Evolutionary conservation across 306 rosid species (phyloP).

Genomic region (Gynostemma pentaphyllum): DNA sequence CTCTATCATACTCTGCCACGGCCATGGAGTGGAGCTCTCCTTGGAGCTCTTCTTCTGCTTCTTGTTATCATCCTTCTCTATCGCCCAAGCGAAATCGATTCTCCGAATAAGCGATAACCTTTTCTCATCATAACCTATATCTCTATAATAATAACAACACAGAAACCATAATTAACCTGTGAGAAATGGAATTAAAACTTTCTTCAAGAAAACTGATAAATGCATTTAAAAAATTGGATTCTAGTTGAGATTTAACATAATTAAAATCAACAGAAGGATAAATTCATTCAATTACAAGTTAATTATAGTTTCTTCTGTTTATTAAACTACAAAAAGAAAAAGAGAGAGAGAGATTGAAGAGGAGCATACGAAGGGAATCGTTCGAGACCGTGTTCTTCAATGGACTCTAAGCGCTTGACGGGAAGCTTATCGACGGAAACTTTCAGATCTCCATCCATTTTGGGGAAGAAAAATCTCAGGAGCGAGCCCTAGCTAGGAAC

Average conservation of each 20-base stretch:
- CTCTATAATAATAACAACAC: slow-evolving; percentile 27
- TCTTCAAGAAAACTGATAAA: neutral
- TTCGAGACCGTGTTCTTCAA: slow-evolving; percentile 75
- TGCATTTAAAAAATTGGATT: neutral
- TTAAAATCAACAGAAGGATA: neutral
- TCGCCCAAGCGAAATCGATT: slow-evolving; percentile 86
- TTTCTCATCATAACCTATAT: slow-evolving; percentile 73
- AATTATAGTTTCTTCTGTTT: neutral
- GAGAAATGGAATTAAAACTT: neutral
- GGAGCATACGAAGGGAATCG: slow-evolving; percentile 59
- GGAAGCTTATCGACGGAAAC: slow-evolving; percentile 87
- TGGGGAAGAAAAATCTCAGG: neutral
- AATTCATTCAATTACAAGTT: neutral
- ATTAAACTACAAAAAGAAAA: neutral
- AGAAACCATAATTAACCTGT: neutral
- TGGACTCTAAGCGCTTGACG: slow-evolving; percentile 69
- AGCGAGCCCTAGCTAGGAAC: slow-evolving; percentile 12
- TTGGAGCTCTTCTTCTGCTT: slow-evolving; percentile 70
- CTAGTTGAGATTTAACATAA: neutral
- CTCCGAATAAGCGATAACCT: slow-evolving; percentile 59
- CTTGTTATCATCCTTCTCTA: slow-evolving; percentile 70
- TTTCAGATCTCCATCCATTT: slow-evolving; percentile 46
- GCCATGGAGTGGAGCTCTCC: slow-evolving; percentile 73
- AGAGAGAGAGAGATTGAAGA: slow-evolving; percentile 5
- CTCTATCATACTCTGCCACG: slow-evolving; percentile 84